Conservation (phyloP, 78 protist genomes). For the Speleostelium caveatum region DNA sequence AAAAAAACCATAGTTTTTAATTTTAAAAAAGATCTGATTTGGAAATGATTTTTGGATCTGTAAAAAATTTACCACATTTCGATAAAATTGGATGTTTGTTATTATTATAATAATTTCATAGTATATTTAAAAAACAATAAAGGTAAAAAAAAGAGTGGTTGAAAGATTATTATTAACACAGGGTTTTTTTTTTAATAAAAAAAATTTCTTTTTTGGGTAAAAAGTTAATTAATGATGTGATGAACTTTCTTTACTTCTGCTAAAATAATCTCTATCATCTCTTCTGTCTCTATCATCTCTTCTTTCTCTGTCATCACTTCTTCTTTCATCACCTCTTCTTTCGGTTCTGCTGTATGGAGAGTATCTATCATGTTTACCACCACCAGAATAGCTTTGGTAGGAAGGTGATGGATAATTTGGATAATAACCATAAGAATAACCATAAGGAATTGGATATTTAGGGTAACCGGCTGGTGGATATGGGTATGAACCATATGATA, state of each 20-base stretch:
- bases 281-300: background rate
- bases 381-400: conserved; percentile 20
- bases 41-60: background rate
- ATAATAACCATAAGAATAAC: background rate
- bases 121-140: background rate
- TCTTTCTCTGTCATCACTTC: conserved; percentile 19
- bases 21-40: too few relatives aligned
- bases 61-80: background rate
- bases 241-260: background rate
- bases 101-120: too few relatives aligned
- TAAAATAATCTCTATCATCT: background rate
- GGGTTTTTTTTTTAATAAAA: too few relatives aligned
- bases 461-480: conserved; percentile 5
- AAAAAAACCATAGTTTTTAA: too few relatives aligned
- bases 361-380: conserved; percentile 10
- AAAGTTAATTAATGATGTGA: background rate
- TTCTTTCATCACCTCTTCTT: background rate
- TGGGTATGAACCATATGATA: conserved; percentile 10
- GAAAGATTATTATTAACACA: too few relatives aligned
- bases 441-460: conserved; percentile 2
- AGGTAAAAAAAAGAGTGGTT: background rate
- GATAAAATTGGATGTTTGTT: background rate
- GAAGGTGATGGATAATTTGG: conserved; percentile 29
- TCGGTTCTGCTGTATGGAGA: background rate
- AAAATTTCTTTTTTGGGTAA: background rate